Evolutionary conservation across 2,329 filamentous ascomycete species (phyloP), one percentile per base, ranked within the genome.

Genomic region (Neurospora sp.): DNA sequence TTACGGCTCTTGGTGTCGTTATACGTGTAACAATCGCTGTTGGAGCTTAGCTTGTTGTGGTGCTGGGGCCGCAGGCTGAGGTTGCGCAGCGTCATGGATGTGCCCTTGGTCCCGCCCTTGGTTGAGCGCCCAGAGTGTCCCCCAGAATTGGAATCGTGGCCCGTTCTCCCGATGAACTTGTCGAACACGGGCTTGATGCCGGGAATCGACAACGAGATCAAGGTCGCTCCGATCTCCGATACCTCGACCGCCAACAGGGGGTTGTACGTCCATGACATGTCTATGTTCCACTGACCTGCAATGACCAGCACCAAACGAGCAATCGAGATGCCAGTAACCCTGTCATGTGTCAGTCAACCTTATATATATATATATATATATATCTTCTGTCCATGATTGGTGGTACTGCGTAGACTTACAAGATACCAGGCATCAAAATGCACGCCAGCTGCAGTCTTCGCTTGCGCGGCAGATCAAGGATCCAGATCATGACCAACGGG

Each of bases 201-300:
- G 0, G 84, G 84, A 0, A 85, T 78, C 0, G 84, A 86, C 1
- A 86, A 79, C 1, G 84, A 83, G 46, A 85, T 81, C 33, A 86
- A 74, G 0, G 84, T 86, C 1, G 80, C 79, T 4, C 83, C 84
- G 23, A 86, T 83, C 52, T 86, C 84, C 1, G 84, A 80, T 2
- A 82, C 82, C 74, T 86, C 84, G 4, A 85, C 80, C 3, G 78
- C 82, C 4, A 86, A 76, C 78, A 85, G 81, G 0, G 84, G 82
- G 68, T 84, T 81, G 73, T 86, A 86, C 33, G 79, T 78, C 84
- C 84, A 86, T 17, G 83, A 84, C 76, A 78, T 77, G 73, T 86
- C 84, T 2, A 77, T 70, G 38, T 82, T 77, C 82, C 81, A 82
- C 69, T 85, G 83, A 0, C 84, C 83, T 33, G 78, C 73, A 52